phyloP scores from a whole-genome alignment of 2,329 filamentous ascomycete species.

The Cladosporium sp. region DNA sequence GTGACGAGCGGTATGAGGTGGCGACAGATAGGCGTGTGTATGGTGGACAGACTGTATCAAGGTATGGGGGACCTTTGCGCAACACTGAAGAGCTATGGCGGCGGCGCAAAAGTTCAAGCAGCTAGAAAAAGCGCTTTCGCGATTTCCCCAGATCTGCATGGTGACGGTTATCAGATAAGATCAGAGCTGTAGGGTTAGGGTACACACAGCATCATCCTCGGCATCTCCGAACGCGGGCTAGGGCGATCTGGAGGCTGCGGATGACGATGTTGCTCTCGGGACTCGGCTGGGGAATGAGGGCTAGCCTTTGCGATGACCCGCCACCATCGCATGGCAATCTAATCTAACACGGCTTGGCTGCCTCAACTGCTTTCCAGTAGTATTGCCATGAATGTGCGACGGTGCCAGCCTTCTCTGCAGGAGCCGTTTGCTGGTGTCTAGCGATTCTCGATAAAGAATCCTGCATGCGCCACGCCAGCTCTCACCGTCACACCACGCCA shows the following conservation, averaged over 20 bases:
- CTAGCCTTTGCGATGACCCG: not conserved
- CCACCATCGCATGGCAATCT: not conserved
- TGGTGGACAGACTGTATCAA: not conserved
- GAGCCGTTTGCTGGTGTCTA: not conserved
- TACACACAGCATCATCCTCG: too few relatives aligned
- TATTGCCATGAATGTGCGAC: not conserved
- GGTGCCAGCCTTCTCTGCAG: not conserved
- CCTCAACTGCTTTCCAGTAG: not conserved
- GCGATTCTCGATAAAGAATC: not conserved
- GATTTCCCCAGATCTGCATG: slow-evolving; percentile 16
- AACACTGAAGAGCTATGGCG: slow-evolving; percentile 1
- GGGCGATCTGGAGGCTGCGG: not conserved
- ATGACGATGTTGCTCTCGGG: not conserved
- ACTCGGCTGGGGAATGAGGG: not conserved
- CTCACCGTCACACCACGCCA: not conserved
- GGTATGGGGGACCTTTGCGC: not conserved
- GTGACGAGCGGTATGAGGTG: not conserved
- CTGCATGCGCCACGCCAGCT: not conserved
- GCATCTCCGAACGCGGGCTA: not conserved
- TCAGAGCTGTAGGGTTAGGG: not conserved
- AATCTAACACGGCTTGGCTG: not conserved
- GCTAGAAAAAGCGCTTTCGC: not conserved
- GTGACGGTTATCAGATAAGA: not conserved
- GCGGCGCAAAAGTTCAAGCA: not conserved
- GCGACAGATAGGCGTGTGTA: not conserved